These are phyloP conservation scores for Phytopythium boreale DNA, from an alignment of 352 stramenopile genomes.

Conservation along the genomic window DNA sequence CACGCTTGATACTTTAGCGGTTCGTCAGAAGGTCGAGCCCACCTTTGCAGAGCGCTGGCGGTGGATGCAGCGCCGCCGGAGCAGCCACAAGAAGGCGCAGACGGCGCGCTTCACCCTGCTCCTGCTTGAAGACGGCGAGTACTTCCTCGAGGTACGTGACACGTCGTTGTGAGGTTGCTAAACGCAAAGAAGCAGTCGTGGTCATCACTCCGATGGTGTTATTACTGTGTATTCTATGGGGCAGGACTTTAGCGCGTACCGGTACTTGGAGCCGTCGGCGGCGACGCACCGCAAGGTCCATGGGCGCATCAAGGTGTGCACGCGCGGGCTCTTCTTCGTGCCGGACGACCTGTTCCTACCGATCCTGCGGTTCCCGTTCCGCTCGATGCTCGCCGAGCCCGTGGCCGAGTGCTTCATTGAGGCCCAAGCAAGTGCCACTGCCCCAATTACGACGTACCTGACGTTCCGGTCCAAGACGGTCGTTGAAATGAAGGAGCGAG, in stretches of 20 bases:
- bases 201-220: too few relatives aligned
- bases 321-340: conserved; percentile 88
- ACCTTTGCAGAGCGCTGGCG: neutral
- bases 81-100: conserved; percentile 34
- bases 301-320: conserved; percentile 81
- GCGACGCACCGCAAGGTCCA: conserved; percentile 39
- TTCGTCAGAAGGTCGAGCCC: neutral
- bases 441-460: conserved; percentile 33
- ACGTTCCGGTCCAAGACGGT: conserved; percentile 54
- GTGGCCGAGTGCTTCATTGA: conserved; percentile 50
- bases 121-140: conserved; percentile 90
- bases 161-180: neutral
- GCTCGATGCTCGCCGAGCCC: conserved; percentile 48
- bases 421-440: conserved; percentile 3
- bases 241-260: conserved; percentile 66
- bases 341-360: conserved; percentile 62
- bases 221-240: neutral
- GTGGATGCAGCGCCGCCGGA: conserved; percentile 24
- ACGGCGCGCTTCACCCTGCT: conserved; percentile 86
- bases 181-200: too few relatives aligned
- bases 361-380: conserved; percentile 83
- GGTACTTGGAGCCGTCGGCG: conserved; percentile 45
- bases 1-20: neutral
- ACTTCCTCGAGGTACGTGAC: conserved; percentile 74
- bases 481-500: conserved; percentile 72